phyloP scores from a whole-genome alignment of 768 basidiomycete species.

The Boletus pseudo-olivaceus region DNA sequence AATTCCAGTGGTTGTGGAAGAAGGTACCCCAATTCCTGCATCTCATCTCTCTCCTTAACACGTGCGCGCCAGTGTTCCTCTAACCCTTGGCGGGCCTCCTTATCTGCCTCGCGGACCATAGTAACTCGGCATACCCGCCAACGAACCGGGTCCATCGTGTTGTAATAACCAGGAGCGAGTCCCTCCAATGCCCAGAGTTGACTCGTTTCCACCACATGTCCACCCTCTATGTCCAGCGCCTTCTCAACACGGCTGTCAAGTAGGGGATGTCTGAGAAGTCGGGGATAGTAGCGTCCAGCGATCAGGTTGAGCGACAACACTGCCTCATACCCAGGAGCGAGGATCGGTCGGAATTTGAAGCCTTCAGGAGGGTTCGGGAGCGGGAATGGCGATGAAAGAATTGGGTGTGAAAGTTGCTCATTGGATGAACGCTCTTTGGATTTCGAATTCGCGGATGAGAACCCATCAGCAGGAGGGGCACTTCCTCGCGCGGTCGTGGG shows the following conservation, averaged over 20 bases:
- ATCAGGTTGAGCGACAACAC: slow-evolving; percentile 68
- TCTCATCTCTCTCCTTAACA: slow-evolving; percentile 29
- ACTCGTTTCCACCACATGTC: slow-evolving; percentile 39
- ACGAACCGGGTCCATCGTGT: slow-evolving; percentile 63
- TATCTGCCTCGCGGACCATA: slow-evolving; percentile 66
- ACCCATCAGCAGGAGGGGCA: slow-evolving; percentile 17
- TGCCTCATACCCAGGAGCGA: slow-evolving; percentile 57
- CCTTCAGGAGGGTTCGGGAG: slow-evolving; percentile 66
- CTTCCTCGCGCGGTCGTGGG: slow-evolving; percentile 12
- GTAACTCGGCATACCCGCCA: slow-evolving; percentile 49
- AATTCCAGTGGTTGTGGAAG: slow-evolving; percentile 6
- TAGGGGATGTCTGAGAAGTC: slow-evolving; percentile 62
- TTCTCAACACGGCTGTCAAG: slow-evolving; percentile 40
- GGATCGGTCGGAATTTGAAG: slow-evolving; percentile 66
- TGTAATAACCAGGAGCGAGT: slow-evolving; percentile 59
- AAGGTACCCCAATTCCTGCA: slow-evolving; percentile 12
- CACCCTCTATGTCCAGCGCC: slow-evolving; percentile 36
- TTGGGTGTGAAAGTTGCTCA: slow-evolving; percentile 37
- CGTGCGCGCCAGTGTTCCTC: slow-evolving; percentile 37
- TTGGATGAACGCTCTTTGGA: slow-evolving; percentile 20
- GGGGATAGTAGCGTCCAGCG: slow-evolving; percentile 79
- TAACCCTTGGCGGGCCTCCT: slow-evolving; percentile 42
- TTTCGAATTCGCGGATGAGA: slow-evolving; percentile 5
- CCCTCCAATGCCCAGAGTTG: slow-evolving; percentile 75
- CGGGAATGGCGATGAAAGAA: slow-evolving; percentile 32